Evolutionary conservation across 192 early-diverging fungal species (phyloP), one percentile per base, ranked within the genome.

Genomic region (Coemansia brasiliensis): DNA sequence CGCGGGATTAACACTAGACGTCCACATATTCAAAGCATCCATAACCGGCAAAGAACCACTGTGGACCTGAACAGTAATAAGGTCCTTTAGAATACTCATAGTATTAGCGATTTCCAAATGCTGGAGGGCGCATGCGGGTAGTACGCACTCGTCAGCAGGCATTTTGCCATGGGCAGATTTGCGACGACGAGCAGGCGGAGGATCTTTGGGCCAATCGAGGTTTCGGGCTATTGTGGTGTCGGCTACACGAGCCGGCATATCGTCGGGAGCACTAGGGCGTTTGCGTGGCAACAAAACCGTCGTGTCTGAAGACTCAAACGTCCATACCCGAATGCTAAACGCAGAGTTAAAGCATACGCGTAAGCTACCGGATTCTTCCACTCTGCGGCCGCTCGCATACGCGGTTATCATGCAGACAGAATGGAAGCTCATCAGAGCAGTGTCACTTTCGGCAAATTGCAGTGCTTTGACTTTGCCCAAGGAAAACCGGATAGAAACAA

Each of bases 291-390:
- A 32, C 17, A 61, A 60, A 2, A 67, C 51, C 1, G 52, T 61
- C 18, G 74, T 53, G 3, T 72, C 74, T 11, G 17, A 25, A 0
- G 69, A 53, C 4, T 55, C 37, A 17, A 78, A 78, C 0, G 74
- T 69, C 74, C 74, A 78, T 7, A 72, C 29, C 21, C 67, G 74
- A 16, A 78, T 78, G 18, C 55, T 52, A 39, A 72, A 64, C 17
- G 55, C 49, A 1, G 40, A 21, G 24, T 59, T 61, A 39, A 78
- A 72, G 3, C 64, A 64, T 5, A 72, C 74, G 2, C 74, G 64
- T 58, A 78, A 43, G 0, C 55, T 52, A 12, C 74, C 74, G 6
- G 50, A 20, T 55, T 78, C 74, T n/a, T 66, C 52, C n/a, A 78
- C 69, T 0, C 74, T 63, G 27, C 74, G 74, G 39, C 74, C 74